Percentiles rank a stretch among this genome's conserved stretches.
Evolutionary conservation across 148 eudicot species (phyloP).

Genomic region (Rhododendron simsii): DNA sequence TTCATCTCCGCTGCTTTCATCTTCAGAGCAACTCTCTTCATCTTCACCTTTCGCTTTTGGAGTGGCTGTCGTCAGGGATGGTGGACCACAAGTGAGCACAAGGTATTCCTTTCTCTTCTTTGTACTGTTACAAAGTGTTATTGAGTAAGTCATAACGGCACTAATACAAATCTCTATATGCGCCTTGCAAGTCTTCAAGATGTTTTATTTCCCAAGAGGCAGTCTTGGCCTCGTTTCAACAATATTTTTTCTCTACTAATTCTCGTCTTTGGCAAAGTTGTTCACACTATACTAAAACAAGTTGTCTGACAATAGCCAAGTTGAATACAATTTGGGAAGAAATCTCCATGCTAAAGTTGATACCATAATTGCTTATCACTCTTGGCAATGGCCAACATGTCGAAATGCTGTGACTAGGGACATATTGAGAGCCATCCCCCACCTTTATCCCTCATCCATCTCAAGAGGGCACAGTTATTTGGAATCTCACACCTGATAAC

Average conservation of each 20-base stretch:
- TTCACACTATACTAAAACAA: not conserved
- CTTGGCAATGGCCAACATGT: too few species aligned
- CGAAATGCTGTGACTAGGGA: too few species aligned
- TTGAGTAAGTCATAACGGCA: not conserved
- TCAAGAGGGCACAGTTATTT: too few species aligned
- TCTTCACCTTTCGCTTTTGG: constrained; percentile 67
- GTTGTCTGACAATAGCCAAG: too few species aligned
- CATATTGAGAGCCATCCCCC: too few species aligned
- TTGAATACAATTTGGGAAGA: too few species aligned
- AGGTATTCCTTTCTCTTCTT: constrained; percentile 87
- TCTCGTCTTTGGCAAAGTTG: not conserved
- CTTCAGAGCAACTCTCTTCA: constrained; percentile 54
- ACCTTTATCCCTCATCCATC: too few species aligned
- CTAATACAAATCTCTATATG: not conserved
- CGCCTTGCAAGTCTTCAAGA: not conserved
- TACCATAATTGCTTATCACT: too few species aligned
- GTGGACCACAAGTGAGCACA: constrained; percentile 90
- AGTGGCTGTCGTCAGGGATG: constrained; percentile 57
- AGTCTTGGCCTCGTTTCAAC: not conserved
- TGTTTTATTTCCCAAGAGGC: not conserved
- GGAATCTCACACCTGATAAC: too few species aligned
- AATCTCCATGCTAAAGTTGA: too few species aligned
- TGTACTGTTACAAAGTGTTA: constrained; percentile 49
- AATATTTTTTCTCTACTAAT: too few species aligned
- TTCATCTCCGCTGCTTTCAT: constrained; percentile 61